phyloP scores from a whole-genome alignment of 805 yeast species.

The Metschnikowia santaceciliae region DNA sequence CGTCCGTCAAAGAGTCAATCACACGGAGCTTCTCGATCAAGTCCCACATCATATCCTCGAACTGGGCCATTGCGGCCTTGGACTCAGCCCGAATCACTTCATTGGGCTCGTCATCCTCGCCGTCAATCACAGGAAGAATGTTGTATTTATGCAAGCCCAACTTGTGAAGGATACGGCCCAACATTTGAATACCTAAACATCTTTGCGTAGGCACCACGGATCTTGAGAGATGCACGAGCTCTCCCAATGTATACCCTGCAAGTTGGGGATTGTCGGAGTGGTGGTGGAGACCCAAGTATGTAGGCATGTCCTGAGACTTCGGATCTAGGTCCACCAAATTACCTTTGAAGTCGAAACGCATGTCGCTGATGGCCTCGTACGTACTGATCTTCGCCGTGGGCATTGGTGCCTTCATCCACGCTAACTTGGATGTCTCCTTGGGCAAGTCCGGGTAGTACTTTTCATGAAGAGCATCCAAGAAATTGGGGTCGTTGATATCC shows the following conservation, averaged over 20 bases:
- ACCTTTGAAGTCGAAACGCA: slow-evolving; percentile 89
- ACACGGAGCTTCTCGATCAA: slow-evolving; percentile 59
- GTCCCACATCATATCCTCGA: slow-evolving; percentile 66
- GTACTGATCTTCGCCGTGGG: slow-evolving; percentile 38
- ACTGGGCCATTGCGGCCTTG: slow-evolving; percentile 28
- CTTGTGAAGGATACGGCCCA: slow-evolving; percentile 84
- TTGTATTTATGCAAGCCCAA: slow-evolving; percentile 61
- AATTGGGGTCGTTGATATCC: slow-evolving; percentile 74
- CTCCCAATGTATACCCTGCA: slow-evolving; percentile 89
- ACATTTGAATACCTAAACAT: slow-evolving; percentile 76
- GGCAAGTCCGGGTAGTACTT: slow-evolving; percentile 90
- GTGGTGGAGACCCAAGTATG: slow-evolving; percentile 76
- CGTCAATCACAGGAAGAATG: slow-evolving; percentile 43
- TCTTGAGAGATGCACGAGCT: slow-evolving; percentile 72
- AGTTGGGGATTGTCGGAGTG: slow-evolving; percentile 84
- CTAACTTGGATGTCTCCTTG: slow-evolving; percentile 69
- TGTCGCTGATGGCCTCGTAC: slow-evolving; percentile 55
- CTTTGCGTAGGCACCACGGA: slow-evolving; percentile 83
- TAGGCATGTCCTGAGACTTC: slow-evolving; percentile 37
- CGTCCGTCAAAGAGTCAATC: slow-evolving; percentile 61
- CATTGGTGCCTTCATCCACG: slow-evolving; percentile 85
- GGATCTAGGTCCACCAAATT: slow-evolving; percentile 52
- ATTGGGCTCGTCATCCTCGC: slow-evolving; percentile 28
- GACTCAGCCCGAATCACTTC: slow-evolving; percentile 37
- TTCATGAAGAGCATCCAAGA: slow-evolving; percentile 72